These are phyloP conservation scores for Penicillium thymicola DNA, from an alignment of 2,329 filamentous ascomycete species.

Conservation along the genomic window DNA sequence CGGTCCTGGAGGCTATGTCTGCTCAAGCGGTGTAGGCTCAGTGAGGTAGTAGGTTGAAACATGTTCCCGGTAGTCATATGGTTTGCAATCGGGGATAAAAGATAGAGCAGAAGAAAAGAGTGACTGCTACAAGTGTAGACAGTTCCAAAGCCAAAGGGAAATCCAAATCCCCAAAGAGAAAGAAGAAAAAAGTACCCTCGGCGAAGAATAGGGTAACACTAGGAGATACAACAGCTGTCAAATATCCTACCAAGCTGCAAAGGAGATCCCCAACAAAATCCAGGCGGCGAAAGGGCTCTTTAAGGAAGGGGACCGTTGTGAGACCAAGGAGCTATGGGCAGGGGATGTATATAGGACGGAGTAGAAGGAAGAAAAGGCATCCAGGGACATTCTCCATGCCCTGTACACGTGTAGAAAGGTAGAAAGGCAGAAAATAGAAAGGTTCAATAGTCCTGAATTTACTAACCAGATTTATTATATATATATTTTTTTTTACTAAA, in stretches of 20 bases:
- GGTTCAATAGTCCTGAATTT: background rate
- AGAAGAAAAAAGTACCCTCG: background rate
- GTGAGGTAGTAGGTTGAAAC: conserved; percentile 26
- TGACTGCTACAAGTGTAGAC: conserved; percentile 2
- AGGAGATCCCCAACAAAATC: conserved; percentile 2
- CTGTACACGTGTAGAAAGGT: conserved; percentile 29
- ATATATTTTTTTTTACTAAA: background rate
- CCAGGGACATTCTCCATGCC: conserved; percentile 13
- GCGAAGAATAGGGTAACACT: background rate
- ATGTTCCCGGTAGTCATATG: conserved; percentile 19
- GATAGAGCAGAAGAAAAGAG: background rate
- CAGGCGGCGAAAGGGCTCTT: background rate
- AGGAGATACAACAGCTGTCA: background rate
- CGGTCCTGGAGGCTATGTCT: conserved; percentile 31
- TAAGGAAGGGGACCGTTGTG: conserved; percentile 1
- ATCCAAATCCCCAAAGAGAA: background rate
- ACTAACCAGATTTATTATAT: background rate
- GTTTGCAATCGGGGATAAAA: background rate
- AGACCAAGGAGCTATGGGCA: conserved; percentile 4
- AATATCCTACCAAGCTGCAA: conserved; percentile 6
- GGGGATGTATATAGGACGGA: conserved; percentile 1
- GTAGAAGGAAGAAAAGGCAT: background rate
- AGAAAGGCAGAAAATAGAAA: conserved; percentile 4
- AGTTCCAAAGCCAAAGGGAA: background rate
- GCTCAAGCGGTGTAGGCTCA: conserved; percentile 32